These are phyloP conservation scores for Aspergillus floridensis DNA, from an alignment of 2,329 filamentous ascomycete species.

Conservation along the genomic window DNA sequence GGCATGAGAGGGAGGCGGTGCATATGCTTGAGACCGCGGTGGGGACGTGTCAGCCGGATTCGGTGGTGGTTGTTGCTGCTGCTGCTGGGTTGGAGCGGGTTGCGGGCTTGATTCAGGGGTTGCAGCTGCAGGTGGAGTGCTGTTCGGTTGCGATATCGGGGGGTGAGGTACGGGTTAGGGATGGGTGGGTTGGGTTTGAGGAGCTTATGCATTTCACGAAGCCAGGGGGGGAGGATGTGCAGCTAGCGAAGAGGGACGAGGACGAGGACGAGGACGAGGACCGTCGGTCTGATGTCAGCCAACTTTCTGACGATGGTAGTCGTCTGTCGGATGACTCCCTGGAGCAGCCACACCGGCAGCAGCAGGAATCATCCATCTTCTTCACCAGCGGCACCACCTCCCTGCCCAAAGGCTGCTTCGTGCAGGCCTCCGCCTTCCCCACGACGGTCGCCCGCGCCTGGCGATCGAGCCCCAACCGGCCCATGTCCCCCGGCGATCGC, in stretches of 20 bases:
- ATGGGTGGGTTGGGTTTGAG: neutral
- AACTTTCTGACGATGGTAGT: too few relatives aligned
- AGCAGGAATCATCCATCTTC: constrained; percentile 7
- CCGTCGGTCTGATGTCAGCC: too few relatives aligned
- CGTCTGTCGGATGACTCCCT: too few relatives aligned
- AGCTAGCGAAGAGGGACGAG: too few relatives aligned
- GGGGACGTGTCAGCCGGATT: neutral
- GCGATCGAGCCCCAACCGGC: neutral
- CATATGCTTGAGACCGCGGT: neutral
- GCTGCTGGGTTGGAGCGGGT: neutral
- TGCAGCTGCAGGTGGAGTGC: too few relatives aligned
- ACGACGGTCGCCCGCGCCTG: constrained; percentile 6
- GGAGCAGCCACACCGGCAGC: too few relatives aligned
- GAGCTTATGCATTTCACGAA: neutral
- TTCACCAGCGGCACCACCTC: constrained; percentile 21
- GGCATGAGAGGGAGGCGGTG: constrained; percentile 4
- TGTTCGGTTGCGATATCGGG: neutral
- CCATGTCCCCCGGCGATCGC: constrained; percentile 13
- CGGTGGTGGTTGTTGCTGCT: neutral
- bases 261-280: too few relatives aligned
- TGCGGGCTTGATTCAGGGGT: too few relatives aligned
- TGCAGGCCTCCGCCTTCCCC: constrained; percentile 9
- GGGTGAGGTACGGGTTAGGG: neutral
- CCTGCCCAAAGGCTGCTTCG: constrained; percentile 17
- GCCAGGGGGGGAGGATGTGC: too few relatives aligned